Evolutionary conservation across 2,329 filamentous ascomycete species (phyloP).

Genomic region (Neurospora sp.): DNA sequence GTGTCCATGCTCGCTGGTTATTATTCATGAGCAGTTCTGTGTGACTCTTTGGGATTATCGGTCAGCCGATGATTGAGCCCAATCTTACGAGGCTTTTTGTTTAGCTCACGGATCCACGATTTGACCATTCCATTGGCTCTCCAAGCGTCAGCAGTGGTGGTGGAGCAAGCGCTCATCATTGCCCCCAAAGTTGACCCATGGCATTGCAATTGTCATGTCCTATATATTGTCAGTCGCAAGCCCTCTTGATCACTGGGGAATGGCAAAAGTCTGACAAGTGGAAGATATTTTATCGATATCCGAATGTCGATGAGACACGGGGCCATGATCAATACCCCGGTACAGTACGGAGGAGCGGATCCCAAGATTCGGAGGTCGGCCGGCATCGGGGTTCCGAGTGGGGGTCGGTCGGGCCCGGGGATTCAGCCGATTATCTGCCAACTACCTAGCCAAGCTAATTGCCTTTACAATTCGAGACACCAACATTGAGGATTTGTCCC

Average conservation of each 20-base stretch:
- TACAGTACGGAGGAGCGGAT: background rate
- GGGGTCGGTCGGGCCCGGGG: background rate
- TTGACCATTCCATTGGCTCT: background rate
- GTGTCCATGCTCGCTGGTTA: background rate
- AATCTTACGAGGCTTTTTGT: background rate
- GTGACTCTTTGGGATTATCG: background rate
- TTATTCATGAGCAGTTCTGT: background rate
- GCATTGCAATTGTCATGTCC: background rate
- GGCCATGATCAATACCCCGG: background rate
- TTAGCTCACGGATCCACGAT: background rate
- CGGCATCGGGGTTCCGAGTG: background rate
- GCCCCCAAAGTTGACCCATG: background rate
- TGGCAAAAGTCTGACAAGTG: background rate
- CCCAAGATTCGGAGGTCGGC: background rate
- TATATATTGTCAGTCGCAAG: background rate
- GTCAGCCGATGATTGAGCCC: background rate
- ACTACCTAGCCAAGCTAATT: background rate
- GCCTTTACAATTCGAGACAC: background rate
- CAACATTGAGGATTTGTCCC: background rate
- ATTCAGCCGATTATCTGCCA: background rate
- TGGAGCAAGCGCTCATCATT: background rate
- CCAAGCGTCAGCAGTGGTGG: background rate
- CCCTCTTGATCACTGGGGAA: background rate
- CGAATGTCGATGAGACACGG: background rate
- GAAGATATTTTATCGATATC: background rate